Evolutionary conservation across 257 asterid species (phyloP).

Genomic region (Oldenlandia corymbosa): DNA sequence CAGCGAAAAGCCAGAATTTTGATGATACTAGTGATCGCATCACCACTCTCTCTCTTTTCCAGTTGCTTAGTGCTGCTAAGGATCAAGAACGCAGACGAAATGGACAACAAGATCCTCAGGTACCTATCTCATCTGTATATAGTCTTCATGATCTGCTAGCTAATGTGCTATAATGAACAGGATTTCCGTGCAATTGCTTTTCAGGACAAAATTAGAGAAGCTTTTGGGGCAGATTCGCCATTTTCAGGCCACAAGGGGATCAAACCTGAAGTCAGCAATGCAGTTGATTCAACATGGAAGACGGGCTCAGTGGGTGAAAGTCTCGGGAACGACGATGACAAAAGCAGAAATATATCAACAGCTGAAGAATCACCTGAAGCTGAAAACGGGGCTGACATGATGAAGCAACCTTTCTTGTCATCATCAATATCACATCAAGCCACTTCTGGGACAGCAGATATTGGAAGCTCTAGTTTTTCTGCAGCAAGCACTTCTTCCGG

Average conservation of each 20-base stretch:
- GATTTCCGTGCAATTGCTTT: not conserved
- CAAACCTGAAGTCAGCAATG: not conserved
- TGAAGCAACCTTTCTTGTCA: not conserved
- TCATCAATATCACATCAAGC: slow-evolving; percentile 6
- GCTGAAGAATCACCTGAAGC: not conserved
- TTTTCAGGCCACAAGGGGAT: not conserved
- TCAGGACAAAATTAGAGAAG: slow-evolving; percentile 16
- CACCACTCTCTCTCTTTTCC: slow-evolving; percentile 6
- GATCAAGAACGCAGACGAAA: too few relatives aligned
- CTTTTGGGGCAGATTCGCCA: not conserved
- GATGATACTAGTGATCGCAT: not conserved
- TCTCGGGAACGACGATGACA: not conserved
- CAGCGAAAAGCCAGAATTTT: not conserved
- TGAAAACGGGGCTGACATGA: slow-evolving; percentile 1
- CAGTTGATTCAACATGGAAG: slow-evolving; percentile 5
- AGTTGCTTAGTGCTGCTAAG: not conserved
- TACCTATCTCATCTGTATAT: not conserved
- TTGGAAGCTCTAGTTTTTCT: slow-evolving; percentile 12
- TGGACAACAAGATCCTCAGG: slow-evolving; percentile 1
- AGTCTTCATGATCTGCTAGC: not conserved
- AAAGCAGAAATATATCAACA: slow-evolving; percentile 1
- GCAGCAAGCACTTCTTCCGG: slow-evolving; percentile 10
- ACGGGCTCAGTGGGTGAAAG: not conserved
- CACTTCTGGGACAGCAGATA: slow-evolving; percentile 2
- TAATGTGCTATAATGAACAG: not conserved